Conservation (phyloP, 2,329 filamentous ascomycete species). For the Colletotrichum spinosum region DNA sequence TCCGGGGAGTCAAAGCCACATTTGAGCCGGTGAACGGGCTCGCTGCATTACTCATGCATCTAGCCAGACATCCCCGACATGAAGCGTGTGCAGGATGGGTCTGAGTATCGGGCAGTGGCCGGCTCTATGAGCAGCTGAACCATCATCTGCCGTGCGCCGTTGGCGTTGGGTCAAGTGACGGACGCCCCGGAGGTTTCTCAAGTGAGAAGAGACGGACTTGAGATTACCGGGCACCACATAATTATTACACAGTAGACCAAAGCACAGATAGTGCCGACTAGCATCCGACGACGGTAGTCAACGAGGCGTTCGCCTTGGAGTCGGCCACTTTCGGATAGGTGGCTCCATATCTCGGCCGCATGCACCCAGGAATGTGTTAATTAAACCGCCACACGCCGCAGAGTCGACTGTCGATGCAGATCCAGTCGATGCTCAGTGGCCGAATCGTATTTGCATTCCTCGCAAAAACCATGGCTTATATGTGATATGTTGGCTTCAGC, state of each 20-base stretch:
- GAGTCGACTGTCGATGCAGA: slow-evolving; percentile 16
- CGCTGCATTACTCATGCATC: slow-evolving; percentile 29
- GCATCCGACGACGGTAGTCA: slow-evolving; percentile 24
- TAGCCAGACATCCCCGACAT: slow-evolving; percentile 17
- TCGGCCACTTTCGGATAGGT: slow-evolving; percentile 24
- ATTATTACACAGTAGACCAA: neutral
- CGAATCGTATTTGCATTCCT: slow-evolving; percentile 14
- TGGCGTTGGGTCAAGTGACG: slow-evolving; percentile 31
- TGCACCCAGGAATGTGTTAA: slow-evolving; percentile 24
- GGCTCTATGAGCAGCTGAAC: slow-evolving; percentile 25
- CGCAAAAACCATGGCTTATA: slow-evolving; percentile 7
- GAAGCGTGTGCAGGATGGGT: slow-evolving; percentile 26
- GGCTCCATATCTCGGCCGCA: slow-evolving; percentile 26
- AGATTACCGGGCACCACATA: slow-evolving; percentile 9
- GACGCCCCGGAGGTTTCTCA: slow-evolving; percentile 19
- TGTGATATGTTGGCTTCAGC: too few relatives aligned
- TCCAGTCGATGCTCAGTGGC: slow-evolving; percentile 20
- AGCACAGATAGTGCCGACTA: slow-evolving; percentile 5
- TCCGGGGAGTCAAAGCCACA: slow-evolving; percentile 29
- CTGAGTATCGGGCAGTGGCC: slow-evolving; percentile 32
- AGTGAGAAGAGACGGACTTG: slow-evolving; percentile 6
- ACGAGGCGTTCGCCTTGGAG: slow-evolving; percentile 12
- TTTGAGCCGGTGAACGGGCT: neutral
- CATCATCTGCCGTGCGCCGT: slow-evolving; percentile 31
- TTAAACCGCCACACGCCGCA: slow-evolving; percentile 25